Evolutionary conservation across 225 moss, liverwort and hornwort genomes (phyloP), one percentile per base, ranked within the genome.

Genomic region (Bryum argenteum): DNA sequence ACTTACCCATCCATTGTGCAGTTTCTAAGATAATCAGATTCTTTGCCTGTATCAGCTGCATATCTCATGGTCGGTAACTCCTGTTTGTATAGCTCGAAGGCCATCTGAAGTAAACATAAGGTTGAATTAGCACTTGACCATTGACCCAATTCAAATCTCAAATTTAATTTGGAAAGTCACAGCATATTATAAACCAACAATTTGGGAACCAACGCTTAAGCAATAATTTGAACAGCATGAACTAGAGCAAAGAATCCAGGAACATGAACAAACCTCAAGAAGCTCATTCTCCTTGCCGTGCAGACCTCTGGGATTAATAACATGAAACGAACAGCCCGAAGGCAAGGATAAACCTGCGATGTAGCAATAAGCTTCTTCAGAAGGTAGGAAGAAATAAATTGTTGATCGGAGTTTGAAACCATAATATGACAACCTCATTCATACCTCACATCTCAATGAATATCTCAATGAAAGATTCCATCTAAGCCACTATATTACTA

Each of bases 41-140:
- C 91, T 70, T 93, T 91, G 51, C 95, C 91, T 18, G 95, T 96
- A 61, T 87, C 89, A 11, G 95, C 95, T 41, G 95, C 91, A 76
- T 83, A 96, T 40, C 71, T 93, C 95, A 96, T 93, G 18, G 89
- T 79, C 39, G 93, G 95, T 15, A 96, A 84, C 84, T 96, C 95
- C 61, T 81, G 68, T 54, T 81, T 74, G 69, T 96, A 96, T 1
- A 93, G 75, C 62, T 85, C 57, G 0, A 81, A 78, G 9, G 82
- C 79, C 44, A 82, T 83, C 95, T 96, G 89, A 4, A 69, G 40
- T 22, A 11, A 5, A 50, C 58, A 71, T 51, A 20, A 37, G 53
- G 4, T 9, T 61, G 4, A 1, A 66, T 74, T 24, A 80, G 20
- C 6, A 2, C 1, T 28, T 3, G 43, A 1, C 41, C 58, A 16